A percentile compares a stretch with the other conserved stretches of the same genome.
These are phyloP conservation scores for Pichia nakasei DNA, from an alignment of 805 yeast genomes.

Conservation along the genomic window DNA sequence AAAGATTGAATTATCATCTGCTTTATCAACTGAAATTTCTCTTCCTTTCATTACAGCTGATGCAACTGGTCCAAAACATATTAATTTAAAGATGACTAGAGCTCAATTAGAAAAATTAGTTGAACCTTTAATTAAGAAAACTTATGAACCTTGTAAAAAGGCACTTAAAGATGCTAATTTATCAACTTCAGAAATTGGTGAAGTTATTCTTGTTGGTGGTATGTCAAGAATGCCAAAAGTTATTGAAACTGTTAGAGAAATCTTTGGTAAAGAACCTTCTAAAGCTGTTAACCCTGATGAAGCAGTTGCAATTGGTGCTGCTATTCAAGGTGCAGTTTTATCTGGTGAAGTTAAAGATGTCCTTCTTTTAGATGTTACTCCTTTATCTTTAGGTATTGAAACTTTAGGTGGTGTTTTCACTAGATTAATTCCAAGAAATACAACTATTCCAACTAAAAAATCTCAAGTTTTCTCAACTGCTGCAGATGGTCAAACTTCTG, in stretches of 20 bases:
- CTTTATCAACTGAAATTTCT: constrained; percentile 49
- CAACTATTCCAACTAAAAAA: constrained; percentile 95
- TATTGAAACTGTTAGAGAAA: constrained; percentile 47
- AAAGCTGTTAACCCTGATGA: constrained; percentile 82
- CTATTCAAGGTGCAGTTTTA: constrained; percentile 79
- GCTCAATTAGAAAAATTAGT: constrained; percentile 61
- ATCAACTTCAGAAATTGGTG: constrained; percentile 57
- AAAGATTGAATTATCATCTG: constrained; percentile 68
- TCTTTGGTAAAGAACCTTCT: constrained; percentile 59
- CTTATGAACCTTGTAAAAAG: constrained; percentile 64
- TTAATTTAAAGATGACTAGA: constrained; percentile 51
- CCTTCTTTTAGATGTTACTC: constrained; percentile 71
- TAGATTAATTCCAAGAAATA: constrained; percentile 82
- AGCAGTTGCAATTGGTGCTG: constrained; percentile 88
- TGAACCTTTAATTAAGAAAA: constrained; percentile 54
- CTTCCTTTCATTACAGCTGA: constrained; percentile 59
- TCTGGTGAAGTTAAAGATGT: constrained; percentile 80
- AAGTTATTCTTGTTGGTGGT: constrained; percentile 75
- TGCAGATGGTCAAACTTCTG: constrained; percentile 93
- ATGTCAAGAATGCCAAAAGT: constrained; percentile 88
- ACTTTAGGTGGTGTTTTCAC: constrained; percentile 98
- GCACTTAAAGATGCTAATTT: constrained; percentile 70
- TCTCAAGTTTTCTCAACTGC: constrained; percentile 95
- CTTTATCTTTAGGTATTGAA: constrained; percentile 91
- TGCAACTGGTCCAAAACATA: constrained; percentile 43